Evolutionary conservation across 192 early-diverging fungal species (phyloP).

Genomic region (Dissophora globulifera): DNA sequence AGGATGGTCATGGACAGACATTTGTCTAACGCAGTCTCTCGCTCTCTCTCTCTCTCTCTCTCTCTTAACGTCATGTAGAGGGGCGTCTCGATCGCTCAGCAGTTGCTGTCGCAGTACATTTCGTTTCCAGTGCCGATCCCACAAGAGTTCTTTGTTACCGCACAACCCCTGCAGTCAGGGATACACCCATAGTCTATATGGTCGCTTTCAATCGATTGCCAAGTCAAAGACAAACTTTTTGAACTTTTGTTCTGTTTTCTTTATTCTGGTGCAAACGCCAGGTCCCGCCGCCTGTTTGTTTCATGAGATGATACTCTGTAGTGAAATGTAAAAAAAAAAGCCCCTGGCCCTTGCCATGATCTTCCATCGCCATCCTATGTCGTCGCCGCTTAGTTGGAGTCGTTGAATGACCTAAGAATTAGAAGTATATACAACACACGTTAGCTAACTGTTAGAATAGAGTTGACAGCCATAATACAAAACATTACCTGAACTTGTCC

Average conservation of each 20-base stretch:
- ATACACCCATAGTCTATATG: neutral
- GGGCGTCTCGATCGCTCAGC: conserved; percentile 19
- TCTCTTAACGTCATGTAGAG: conserved; percentile 7
- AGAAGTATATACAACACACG: neutral
- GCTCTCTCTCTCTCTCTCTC: neutral
- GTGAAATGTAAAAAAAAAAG: neutral
- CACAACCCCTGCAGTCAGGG: neutral
- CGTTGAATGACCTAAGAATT: conserved; percentile 43
- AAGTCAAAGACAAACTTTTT: no score
- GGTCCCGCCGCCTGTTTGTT: no score
- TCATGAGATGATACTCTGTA: no score
- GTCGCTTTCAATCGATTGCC: no score
- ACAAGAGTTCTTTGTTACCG: conserved; percentile 36
- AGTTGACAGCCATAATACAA: no score
- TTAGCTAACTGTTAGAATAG: neutral
- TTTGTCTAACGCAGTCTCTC: no score
- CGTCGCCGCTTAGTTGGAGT: conserved; percentile 41
- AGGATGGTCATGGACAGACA: no score
- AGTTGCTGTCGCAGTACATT: conserved; percentile 20
- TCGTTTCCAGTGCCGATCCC: conserved; percentile 32
- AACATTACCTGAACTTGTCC: conserved; percentile 85
- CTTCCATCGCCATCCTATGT: neutral
- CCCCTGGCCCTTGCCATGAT: no score
- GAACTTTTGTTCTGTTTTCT: no score
- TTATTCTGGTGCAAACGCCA: no score